Conservation (phyloP, 2,329 filamentous ascomycete species). For the Waltergamsia citrina region DNA sequence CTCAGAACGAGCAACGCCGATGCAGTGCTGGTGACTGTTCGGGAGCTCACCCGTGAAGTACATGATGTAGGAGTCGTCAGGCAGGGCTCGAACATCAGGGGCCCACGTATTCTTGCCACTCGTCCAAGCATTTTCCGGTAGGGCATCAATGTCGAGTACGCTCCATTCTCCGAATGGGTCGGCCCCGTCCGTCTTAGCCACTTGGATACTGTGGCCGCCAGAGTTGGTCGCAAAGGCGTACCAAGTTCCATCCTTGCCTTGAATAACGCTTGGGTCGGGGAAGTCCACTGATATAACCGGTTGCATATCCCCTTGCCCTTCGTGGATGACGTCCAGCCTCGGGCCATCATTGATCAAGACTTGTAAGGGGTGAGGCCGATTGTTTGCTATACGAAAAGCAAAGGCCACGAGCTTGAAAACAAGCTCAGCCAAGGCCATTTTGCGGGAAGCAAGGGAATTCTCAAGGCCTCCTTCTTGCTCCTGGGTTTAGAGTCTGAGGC, state of each 20-base stretch:
- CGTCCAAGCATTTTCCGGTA: conserved; percentile 47
- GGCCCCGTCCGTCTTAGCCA: conserved; percentile 31
- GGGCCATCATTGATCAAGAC: not conserved
- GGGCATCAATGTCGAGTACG: conserved; percentile 39
- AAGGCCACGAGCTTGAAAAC: not conserved
- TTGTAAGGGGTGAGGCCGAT: not conserved
- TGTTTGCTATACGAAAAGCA: not conserved
- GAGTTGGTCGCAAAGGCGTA: conserved; percentile 49
- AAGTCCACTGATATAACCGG: conserved; percentile 28
- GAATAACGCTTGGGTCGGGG: conserved; percentile 43
- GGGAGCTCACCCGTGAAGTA: conserved; percentile 46
- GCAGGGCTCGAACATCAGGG: conserved; percentile 44
- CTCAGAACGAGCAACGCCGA: conserved; percentile 44
- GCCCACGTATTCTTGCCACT: conserved; percentile 48
- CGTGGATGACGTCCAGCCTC: conserved; percentile 1
- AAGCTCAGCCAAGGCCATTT: too few species aligned
- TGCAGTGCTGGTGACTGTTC: conserved; percentile 38
- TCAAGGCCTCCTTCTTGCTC: too few species aligned
- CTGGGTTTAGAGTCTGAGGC: too few species aligned
- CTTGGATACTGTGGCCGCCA: conserved; percentile 40
- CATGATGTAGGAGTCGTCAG: conserved; percentile 44
- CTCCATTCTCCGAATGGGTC: conserved; percentile 37
- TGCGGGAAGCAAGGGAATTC: too few species aligned
- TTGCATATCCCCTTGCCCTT: not conserved
- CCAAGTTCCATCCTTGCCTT: conserved; percentile 35